Percentiles rank a stretch among this genome's conserved stretches.
These are phyloP conservation scores for Chamaecyparis obtusa DNA, from an alignment of 75 land plant genomes.

Conservation along the genomic window DNA sequence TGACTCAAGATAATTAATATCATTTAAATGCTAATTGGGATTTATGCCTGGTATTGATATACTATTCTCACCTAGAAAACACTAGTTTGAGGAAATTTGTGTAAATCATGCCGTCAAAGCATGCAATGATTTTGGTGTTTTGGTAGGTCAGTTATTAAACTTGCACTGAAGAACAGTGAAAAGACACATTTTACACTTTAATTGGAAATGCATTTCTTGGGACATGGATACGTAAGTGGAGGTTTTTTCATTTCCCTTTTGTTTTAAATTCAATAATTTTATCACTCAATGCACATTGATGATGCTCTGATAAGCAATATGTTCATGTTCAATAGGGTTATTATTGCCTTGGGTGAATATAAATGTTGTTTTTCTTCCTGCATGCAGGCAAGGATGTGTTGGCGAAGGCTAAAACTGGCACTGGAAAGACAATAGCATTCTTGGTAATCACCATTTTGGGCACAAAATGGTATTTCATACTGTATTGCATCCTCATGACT, in stretches of 20 bases:
- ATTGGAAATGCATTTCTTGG: not conserved
- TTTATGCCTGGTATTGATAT: not conserved
- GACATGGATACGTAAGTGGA: not conserved
- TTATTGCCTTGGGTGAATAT: not conserved
- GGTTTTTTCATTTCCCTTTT: not conserved
- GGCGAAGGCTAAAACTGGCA: constrained; percentile 98
- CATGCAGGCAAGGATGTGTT: constrained; percentile 86
- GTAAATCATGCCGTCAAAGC: not conserved
- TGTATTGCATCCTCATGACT: not conserved
- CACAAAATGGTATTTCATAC: not conserved
- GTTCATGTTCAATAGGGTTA: not conserved
- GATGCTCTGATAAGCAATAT: not conserved
- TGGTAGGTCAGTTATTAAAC: not conserved
- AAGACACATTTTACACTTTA: not conserved
- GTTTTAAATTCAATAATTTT: not conserved
- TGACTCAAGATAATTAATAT: not conserved
- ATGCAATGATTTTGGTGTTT: not conserved
- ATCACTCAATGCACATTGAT: not conserved
- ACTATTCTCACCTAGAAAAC: not conserved
- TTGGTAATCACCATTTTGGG: constrained; percentile 46
- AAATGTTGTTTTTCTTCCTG: not conserved
- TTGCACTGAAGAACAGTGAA: not conserved
- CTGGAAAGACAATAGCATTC: constrained; percentile 99
- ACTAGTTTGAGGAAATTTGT: not conserved
- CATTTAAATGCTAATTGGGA: not conserved